These are phyloP conservation scores for Lasiosphaeris hirsuta DNA, from an alignment of 495 filamentous ascomycete genomes.

Conservation along the genomic window DNA sequence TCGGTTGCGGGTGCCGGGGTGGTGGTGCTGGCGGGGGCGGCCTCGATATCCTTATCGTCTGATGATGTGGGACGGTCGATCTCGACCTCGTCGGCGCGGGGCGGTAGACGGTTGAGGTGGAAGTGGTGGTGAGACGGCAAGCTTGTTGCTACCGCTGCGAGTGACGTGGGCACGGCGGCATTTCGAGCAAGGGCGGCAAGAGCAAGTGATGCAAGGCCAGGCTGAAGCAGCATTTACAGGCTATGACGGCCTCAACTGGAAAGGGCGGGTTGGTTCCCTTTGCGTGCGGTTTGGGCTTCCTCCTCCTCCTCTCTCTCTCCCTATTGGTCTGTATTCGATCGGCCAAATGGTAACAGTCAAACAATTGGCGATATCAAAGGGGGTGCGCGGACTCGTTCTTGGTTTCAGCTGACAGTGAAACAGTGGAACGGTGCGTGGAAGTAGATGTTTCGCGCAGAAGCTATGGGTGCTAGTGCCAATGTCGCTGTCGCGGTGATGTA, in stretches of 20 bases:
- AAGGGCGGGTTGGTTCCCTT: not conserved
- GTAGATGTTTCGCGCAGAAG: slow-evolving; percentile 6
- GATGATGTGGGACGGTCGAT: slow-evolving; percentile 11
- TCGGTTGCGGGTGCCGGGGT: slow-evolving; percentile 20
- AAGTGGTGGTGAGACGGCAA: slow-evolving; percentile 21
- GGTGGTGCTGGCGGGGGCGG: slow-evolving; percentile 20
- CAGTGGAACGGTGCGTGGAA: not conserved
- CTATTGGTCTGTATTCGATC: not conserved
- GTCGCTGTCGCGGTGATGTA: not conserved
- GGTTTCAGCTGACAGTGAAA: slow-evolving; percentile 1
- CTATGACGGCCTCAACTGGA: not conserved
- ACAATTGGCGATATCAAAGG: not conserved
- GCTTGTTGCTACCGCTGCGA: slow-evolving; percentile 27
- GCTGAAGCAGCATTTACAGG: slow-evolving; percentile 8
- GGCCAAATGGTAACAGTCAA: not conserved
- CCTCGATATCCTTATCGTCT: not conserved
- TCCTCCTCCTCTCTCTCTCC: not conserved
- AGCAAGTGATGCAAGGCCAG: not conserved
- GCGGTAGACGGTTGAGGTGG: not conserved
- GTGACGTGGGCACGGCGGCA: slow-evolving; percentile 18
- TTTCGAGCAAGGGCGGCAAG: slow-evolving; percentile 11
- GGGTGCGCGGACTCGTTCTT: not conserved
- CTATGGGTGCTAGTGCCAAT: not conserved
- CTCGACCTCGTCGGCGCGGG: slow-evolving; percentile 19
- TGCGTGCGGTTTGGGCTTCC: not conserved